Base-by-base conservation (phyloP, 495 filamentous ascomycete species). In the Aspergillus avenaceus region DNA sequence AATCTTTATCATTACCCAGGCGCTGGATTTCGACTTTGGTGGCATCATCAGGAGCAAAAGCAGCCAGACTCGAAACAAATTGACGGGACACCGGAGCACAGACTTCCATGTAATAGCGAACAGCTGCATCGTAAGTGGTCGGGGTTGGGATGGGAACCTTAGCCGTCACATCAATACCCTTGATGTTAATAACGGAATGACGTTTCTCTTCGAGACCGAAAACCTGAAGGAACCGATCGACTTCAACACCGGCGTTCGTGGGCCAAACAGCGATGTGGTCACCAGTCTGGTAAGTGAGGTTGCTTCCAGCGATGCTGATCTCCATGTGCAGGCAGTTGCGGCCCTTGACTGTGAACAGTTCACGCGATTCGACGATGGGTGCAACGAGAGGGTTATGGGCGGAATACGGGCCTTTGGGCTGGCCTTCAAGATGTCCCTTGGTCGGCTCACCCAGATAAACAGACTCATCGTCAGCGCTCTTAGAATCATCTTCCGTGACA, bases 191-290 rank as follows among this genome's bases (percentile, higher is more conserved):
- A 32, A 99, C 93, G 11, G 73, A 78, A 69, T 97, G 74, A 44
- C 85, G 84, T 74, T 95, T 96, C 6, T 79, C 72, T 49, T 69
- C 64, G 27, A 97, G 80, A 45, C 81, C 89, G 45, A 95, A 79
- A 47, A 95, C 79, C 42, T 80, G 70, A 43, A 99, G 73, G 70
- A 99, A 93, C 29, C 90, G 84, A 59, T 97, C 88, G 21, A 97
- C 92, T 67, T 97, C 92, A 50, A 79, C 82, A 41, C 93, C 95
- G 28, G 93, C 78, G 66, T 99, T 99, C 12, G 91, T 97, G 11
- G 93, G 93, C 93, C 93, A 99, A 55, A 99, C 71, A 31, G 93
- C 93, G 57, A 99, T 85, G 71, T 99, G 93, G 64, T 99, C 93
- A 61, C 93, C 93, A 28, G 95, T 97, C 63, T 92, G 89, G 71